A percentile compares a stretch with the other conserved stretches of the same genome.
These are phyloP conservation scores for Cardamine resedifolia DNA, from an alignment of 345 rosid genomes.

Conservation along the genomic window DNA sequence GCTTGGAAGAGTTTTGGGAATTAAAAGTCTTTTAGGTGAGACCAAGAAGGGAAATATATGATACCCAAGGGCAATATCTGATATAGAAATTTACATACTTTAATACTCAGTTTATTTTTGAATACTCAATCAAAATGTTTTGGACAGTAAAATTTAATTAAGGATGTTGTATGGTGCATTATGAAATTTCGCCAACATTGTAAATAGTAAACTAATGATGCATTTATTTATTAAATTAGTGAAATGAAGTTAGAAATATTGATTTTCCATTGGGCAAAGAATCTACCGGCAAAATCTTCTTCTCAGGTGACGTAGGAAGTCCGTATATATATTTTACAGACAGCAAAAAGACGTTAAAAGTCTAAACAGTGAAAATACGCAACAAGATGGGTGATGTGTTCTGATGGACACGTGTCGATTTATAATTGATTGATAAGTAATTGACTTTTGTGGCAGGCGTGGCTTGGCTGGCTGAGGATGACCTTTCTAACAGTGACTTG, in stretches of 20 bases:
- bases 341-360: constrained; percentile 13
- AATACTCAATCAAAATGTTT: neutral
- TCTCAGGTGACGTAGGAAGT: constrained; percentile 31
- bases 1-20: constrained; percentile 16
- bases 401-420: constrained; percentile 22
- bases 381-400: constrained; percentile 17
- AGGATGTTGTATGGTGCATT: neutral
- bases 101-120: neutral
- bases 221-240: neutral
- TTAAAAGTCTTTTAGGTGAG: constrained; percentile 28
- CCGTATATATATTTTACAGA: constrained; percentile 10
- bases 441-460: constrained; percentile 33
- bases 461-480: constrained; percentile 3
- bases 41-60: neutral
- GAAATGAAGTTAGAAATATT: neutral
- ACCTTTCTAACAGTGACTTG: constrained; percentile 23
- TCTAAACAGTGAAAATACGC: constrained; percentile 7
- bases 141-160: neutral
- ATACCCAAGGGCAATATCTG: neutral
- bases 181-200: neutral
- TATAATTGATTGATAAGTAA: neutral
- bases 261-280: constrained; percentile 1
- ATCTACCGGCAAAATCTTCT: constrained; percentile 17
- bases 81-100: neutral
- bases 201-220: neutral